Conservation (phyloP, 2,329 filamentous ascomycete genomes). For the Geosmithia flava region DNA sequence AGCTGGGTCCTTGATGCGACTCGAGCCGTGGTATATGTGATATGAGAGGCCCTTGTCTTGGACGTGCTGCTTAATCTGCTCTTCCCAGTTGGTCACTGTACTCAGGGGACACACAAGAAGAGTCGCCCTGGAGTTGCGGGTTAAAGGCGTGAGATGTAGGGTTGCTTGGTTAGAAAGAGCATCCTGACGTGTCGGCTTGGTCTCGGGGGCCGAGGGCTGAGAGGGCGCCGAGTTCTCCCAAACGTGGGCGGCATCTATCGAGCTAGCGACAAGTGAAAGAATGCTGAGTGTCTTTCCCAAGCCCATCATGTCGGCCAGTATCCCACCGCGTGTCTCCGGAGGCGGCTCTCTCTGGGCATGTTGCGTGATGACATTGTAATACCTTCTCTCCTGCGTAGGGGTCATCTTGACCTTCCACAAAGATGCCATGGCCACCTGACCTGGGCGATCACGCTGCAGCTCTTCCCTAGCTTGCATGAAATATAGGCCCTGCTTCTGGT, state of each 20-base stretch:
- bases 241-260: slow-evolving; percentile 44
- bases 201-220: slow-evolving; percentile 30
- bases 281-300: slow-evolving; percentile 82
- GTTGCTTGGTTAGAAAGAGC: slow-evolving; percentile 19
- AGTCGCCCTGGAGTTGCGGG: slow-evolving; percentile 63
- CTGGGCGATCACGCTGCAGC: slow-evolving; percentile 42
- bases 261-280: slow-evolving; percentile 61
- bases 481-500: slow-evolving; percentile 82
- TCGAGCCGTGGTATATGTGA: slow-evolving; percentile 79
- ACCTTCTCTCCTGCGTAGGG: slow-evolving; percentile 42
- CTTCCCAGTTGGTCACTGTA: slow-evolving; percentile 88
- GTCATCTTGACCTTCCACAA: slow-evolving; percentile 59
- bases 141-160: slow-evolving; percentile 37
- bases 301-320: slow-evolving; percentile 80
- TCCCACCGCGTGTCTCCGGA: slow-evolving; percentile 56
- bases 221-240: slow-evolving; percentile 47
- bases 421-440: slow-evolving; percentile 52
- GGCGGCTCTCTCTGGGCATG: slow-evolving; percentile 47
- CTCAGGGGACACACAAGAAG: slow-evolving; percentile 82
- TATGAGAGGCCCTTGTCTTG: slow-evolving; percentile 50
- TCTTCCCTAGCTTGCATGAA: slow-evolving; percentile 78
- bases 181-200: slow-evolving; percentile 20
- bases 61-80: slow-evolving; percentile 79
- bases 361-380: slow-evolving; percentile 78
- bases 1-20: slow-evolving; percentile 55